phyloP scores from a whole-genome alignment of 176 grass and related monocot genomes.

The Rhipidocladum racemiflorum region DNA sequence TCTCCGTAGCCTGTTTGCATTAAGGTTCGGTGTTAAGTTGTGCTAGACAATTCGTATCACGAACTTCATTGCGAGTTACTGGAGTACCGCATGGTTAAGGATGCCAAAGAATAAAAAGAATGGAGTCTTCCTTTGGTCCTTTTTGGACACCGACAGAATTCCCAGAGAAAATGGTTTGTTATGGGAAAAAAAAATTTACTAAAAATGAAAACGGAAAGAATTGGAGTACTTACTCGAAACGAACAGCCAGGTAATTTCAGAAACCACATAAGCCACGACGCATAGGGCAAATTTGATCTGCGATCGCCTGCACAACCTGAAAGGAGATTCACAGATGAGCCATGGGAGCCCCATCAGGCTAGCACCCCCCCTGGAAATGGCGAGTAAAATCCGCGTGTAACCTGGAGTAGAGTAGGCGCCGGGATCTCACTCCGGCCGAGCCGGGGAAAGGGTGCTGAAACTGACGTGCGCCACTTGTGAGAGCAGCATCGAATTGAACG shows the following conservation, averaged over 20 bases:
- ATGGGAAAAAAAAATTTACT: not conserved
- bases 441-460: not conserved
- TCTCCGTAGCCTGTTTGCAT: not conserved
- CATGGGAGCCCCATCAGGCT: not conserved
- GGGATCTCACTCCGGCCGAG: not conserved
- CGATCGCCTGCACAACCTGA: not conserved
- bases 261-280: not conserved
- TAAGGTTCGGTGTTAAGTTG: not conserved
- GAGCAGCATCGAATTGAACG: constrained; percentile 36
- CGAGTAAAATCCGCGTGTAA: not conserved
- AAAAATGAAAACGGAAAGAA: not conserved
- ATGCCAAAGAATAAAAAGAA: not conserved
- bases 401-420: not conserved
- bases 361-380: constrained; percentile 18
- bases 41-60: not conserved
- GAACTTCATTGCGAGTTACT: not conserved
- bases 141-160: not conserved
- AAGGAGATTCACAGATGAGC: not conserved
- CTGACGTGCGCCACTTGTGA: not conserved
- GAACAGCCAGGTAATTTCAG: not conserved
- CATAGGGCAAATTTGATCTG: constrained; percentile 14
- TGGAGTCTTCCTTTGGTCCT: not conserved
- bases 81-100: not conserved
- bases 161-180: not conserved
- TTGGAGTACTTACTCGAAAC: not conserved